phyloP scores from a whole-genome alignment of 2,329 filamentous ascomycete species.

The Calycina herbarum region DNA sequence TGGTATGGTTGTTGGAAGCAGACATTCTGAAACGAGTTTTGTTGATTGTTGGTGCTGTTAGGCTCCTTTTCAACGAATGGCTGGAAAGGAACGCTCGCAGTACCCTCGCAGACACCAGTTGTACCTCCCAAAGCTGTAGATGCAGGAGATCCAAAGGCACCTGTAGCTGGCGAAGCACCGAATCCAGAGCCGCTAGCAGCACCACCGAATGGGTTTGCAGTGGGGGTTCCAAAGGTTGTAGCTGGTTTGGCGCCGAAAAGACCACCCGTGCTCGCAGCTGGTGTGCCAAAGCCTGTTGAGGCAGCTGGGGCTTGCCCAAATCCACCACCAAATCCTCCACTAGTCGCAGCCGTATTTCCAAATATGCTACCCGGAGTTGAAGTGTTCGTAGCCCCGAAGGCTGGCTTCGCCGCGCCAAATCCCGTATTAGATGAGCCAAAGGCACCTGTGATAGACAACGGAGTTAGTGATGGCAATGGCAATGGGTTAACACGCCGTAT shows the following conservation, averaged over 20 bases:
- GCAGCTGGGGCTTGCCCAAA: conserved; percentile 22
- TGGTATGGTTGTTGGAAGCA: conserved; percentile 77
- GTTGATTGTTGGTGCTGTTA: conserved; percentile 51
- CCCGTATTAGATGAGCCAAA: conserved; percentile 47
- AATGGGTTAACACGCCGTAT: not conserved
- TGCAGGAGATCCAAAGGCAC: conserved; percentile 44
- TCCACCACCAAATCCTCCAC: conserved; percentile 40
- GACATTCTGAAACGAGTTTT: conserved; percentile 75
- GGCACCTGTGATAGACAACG: conserved; percentile 25
- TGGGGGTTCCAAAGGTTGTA: conserved; percentile 37
- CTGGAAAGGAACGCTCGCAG: conserved; percentile 67
- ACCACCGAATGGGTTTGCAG: conserved; percentile 35
- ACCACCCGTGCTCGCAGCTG: conserved; percentile 28
- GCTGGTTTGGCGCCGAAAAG: conserved; percentile 33
- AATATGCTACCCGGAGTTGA: conserved; percentile 53
- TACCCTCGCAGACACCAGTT: conserved; percentile 65
- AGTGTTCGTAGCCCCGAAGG: conserved; percentile 48
- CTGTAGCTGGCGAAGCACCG: conserved; percentile 43
- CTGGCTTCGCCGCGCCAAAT: conserved; percentile 40
- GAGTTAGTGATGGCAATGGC: conserved; percentile 23
- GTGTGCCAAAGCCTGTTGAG: conserved; percentile 29
- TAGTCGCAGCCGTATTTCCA: conserved; percentile 41
- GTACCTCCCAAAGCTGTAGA: conserved; percentile 48
- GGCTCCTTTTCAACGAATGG: conserved; percentile 73
- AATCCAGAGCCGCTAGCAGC: conserved; percentile 38